Conservation (phyloP, 1,284 basidiomycete genomes). For the Cystobasidium sp. region DNA sequence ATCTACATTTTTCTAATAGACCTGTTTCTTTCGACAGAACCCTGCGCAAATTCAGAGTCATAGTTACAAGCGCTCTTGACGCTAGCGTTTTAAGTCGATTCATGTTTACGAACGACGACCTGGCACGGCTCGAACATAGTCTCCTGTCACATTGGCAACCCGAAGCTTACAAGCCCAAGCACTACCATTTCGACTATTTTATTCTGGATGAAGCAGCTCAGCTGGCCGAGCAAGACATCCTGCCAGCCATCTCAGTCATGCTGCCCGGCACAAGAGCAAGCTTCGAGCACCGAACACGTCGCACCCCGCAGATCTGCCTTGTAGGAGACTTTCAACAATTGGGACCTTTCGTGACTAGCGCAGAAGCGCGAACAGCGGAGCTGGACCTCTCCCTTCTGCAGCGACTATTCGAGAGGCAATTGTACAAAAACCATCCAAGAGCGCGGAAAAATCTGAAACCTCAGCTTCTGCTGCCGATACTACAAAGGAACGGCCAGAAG, state of each 20-base stretch:
- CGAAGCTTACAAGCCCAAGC: neutral
- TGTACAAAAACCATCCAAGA: conserved; percentile 53
- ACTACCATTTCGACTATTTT: conserved; percentile 58
- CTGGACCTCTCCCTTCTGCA: conserved; percentile 58
- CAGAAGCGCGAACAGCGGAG: conserved; percentile 53
- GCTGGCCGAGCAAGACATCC: conserved; percentile 57
- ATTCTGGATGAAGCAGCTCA: conserved; percentile 59
- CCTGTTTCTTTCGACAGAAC: conserved; percentile 21
- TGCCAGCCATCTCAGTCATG: conserved; percentile 56
- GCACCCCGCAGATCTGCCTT: conserved; percentile 53
- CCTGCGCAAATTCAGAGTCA: conserved; percentile 55
- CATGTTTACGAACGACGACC: conserved; percentile 54
- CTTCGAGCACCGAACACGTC: conserved; percentile 42
- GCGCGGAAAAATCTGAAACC: conserved; percentile 44
- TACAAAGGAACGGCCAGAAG: neutral
- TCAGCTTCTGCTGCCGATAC: neutral
- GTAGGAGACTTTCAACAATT: conserved; percentile 58
- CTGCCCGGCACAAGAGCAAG: conserved; percentile 47
- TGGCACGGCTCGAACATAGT: conserved; percentile 52
- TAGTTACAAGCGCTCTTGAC: conserved; percentile 56
- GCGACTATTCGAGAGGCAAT: conserved; percentile 53
- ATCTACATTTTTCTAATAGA: neutral
- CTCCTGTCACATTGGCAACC: conserved; percentile 47
- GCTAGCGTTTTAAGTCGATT: conserved; percentile 54
- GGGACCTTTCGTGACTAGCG: conserved; percentile 56